Percentiles rank a stretch among this genome's conserved stretches.
phyloP scores from a whole-genome alignment of 352 stramenopile genomes.

The Aphanomyces stellatus region DNA sequence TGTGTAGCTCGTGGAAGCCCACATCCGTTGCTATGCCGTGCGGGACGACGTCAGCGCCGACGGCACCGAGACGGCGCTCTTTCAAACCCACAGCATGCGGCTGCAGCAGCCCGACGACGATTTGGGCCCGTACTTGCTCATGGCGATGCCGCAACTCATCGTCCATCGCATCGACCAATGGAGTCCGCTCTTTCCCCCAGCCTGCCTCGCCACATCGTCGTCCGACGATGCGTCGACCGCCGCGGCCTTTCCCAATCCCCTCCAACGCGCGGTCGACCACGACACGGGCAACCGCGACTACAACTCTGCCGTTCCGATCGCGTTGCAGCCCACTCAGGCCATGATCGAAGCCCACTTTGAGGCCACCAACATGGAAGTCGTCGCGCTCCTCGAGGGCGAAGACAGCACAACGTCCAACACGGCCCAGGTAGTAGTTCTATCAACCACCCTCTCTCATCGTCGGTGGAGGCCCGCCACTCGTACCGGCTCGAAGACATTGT shows the following conservation, averaged over 20 bases:
- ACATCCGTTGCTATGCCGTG: conserved; percentile 75
- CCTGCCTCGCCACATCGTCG: conserved; percentile 37
- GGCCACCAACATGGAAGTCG: conserved; percentile 61
- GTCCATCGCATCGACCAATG: conserved; percentile 82
- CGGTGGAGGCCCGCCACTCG: conserved; percentile 48
- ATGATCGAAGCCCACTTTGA: conserved; percentile 66
- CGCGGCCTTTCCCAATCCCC: conserved; percentile 59
- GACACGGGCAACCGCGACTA: conserved; percentile 74
- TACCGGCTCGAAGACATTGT: conserved; percentile 72
- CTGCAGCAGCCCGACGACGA: conserved; percentile 83
- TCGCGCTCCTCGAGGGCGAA: conserved; percentile 79
- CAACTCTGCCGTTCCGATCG: conserved; percentile 7
- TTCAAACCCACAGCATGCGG: conserved; percentile 79
- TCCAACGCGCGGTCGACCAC: conserved; percentile 60
- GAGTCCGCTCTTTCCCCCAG: conserved; percentile 70
- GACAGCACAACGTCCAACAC: conserved; percentile 82
- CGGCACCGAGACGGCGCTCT: conserved; percentile 42
- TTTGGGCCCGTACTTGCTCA: conserved; percentile 66
- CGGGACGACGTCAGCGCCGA: conserved; percentile 52
- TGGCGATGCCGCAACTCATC: conserved; percentile 71
- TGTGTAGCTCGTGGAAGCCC: conserved; percentile 56
- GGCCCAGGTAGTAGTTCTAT: conserved; percentile 48
- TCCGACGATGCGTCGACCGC: conserved; percentile 41
- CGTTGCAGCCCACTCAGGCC: conserved; percentile 32
- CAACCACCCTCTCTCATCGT: background rate